Percentiles rank a stretch among this genome's conserved stretches.
phyloP scores from a whole-genome alignment of 2,329 filamentous ascomycete genomes.

The Fusarium virguliforme region DNA sequence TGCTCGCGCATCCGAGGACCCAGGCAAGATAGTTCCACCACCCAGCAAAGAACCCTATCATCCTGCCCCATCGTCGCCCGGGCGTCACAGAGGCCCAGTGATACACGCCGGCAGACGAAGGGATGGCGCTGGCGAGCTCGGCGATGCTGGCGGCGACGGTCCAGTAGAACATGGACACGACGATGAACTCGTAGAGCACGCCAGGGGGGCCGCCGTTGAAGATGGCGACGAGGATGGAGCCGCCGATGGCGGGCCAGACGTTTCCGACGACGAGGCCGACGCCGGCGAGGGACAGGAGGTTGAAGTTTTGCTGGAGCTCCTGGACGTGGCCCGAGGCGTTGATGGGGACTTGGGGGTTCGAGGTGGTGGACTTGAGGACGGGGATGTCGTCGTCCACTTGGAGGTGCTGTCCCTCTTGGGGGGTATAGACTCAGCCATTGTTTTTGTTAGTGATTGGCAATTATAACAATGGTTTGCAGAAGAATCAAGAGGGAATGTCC shows the following conservation, averaged over 20 bases:
- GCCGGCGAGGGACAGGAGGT: slow-evolving; percentile 59
- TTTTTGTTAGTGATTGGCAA: background rate
- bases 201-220: slow-evolving; percentile 75
- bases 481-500: background rate
- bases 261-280: slow-evolving; percentile 62
- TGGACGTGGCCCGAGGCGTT: slow-evolving; percentile 62
- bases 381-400: slow-evolving; percentile 23
- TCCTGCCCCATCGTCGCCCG: slow-evolving; percentile 66
- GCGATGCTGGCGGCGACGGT: slow-evolving; percentile 72
- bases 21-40: slow-evolving; percentile 65
- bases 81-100: slow-evolving; percentile 74
- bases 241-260: slow-evolving; percentile 63
- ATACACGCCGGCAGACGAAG: slow-evolving; percentile 74
- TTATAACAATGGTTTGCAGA: background rate
- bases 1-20: slow-evolving; percentile 59
- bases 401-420: slow-evolving; percentile 33
- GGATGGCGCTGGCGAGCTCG: slow-evolving; percentile 73
- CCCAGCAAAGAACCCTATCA: slow-evolving; percentile 64
- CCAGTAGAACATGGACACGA: slow-evolving; percentile 69
- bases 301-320: slow-evolving; percentile 59
- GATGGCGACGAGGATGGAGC: slow-evolving; percentile 66
- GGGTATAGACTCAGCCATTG: slow-evolving; percentile 25
- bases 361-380: slow-evolving; percentile 18
- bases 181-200: slow-evolving; percentile 73
- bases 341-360: slow-evolving; percentile 38